Percentiles rank a stretch among this genome's conserved stretches.
These are phyloP conservation scores for Candida loeiensis DNA, from an alignment of 805 yeast genomes.

Conservation along the genomic window DNA sequence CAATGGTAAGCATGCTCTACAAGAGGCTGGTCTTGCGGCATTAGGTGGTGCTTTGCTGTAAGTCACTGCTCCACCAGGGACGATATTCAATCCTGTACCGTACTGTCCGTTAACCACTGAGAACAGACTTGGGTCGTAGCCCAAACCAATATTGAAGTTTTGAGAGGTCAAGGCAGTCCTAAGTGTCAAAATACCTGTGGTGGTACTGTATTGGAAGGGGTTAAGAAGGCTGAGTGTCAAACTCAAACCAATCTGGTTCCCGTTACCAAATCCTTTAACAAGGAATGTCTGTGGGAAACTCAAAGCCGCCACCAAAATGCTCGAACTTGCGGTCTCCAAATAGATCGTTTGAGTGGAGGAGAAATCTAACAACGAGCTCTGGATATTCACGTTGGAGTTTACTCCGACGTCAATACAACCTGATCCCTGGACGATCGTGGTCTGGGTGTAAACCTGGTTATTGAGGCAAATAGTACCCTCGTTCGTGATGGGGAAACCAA, in stretches of 20 bases:
- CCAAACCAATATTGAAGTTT: conserved; percentile 11
- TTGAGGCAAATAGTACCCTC: conserved; percentile 21
- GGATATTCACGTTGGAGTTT: conserved; percentile 11
- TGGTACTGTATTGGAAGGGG: conserved; percentile 8
- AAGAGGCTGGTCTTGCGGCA: conserved; percentile 9
- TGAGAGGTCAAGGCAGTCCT: conserved; percentile 9
- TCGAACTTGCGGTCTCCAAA: conserved; percentile 7
- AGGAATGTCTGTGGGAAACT: conserved; percentile 18
- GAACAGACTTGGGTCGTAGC: conserved; percentile 9
- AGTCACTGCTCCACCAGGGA: conserved; percentile 10
- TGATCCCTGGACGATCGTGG: conserved; percentile 20
- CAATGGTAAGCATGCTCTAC: conserved; percentile 6
- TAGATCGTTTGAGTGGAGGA: conserved; percentile 12
- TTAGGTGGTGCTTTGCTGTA: conserved; percentile 11
- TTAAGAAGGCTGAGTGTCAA: conserved; percentile 6
- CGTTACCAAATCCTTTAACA: conserved; percentile 28
- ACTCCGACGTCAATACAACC: conserved; percentile 25
- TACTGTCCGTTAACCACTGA: conserved; percentile 5
- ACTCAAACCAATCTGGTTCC: conserved; percentile 18
- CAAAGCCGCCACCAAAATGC: conserved; percentile 16
- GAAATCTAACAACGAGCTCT: conserved; percentile 9
- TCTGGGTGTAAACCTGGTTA: conserved; percentile 21
- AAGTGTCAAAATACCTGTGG: conserved; percentile 20
- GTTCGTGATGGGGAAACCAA: conserved; percentile 12
- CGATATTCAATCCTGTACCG: conserved; percentile 8